Conservation (phyloP, 2,329 filamentous ascomycete species). For the Fusarium austroafricanum region DNA sequence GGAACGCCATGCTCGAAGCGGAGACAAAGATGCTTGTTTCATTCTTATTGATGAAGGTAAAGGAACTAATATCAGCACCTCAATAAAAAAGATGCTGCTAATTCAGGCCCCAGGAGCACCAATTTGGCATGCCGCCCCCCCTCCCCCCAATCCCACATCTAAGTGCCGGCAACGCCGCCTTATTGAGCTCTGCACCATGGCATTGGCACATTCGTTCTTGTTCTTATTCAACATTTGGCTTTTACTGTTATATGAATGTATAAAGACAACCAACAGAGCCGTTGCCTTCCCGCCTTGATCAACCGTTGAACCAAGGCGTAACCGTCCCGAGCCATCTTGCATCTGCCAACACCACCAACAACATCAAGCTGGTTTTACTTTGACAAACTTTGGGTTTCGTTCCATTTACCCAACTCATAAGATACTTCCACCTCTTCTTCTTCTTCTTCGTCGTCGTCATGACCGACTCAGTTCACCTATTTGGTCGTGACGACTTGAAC, state of each 20-base stretch:
- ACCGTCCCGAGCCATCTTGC: conserved; percentile 11
- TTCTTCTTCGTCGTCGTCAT: conserved; percentile 11
- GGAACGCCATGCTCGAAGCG: conserved; percentile 20
- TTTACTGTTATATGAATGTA: conserved; percentile 16
- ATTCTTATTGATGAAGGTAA: conserved; percentile 6
- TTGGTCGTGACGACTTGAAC: conserved; percentile 37
- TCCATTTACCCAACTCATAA: neutral
- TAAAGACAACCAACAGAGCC: conserved; percentile 15
- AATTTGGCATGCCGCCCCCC: conserved; percentile 9
- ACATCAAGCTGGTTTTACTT: conserved; percentile 17
- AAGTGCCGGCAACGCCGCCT: conserved; percentile 16
- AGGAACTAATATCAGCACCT: neutral
- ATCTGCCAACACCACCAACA: conserved; percentile 19
- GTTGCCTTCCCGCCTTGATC: conserved; percentile 17
- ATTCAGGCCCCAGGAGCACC: conserved; percentile 29
- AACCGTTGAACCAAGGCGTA: conserved; percentile 36
- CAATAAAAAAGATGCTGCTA: conserved; percentile 1
- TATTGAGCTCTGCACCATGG: conserved; percentile 20
- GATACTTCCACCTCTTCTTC: neutral
- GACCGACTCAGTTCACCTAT: conserved; percentile 29
- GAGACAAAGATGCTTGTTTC: conserved; percentile 17
- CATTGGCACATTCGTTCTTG: neutral
- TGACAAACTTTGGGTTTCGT: neutral
- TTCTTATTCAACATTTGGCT: conserved; percentile 7
- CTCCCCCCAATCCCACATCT: conserved; percentile 11